A percentile compares a stretch with the other conserved stretches of the same genome.
phyloP scores from a whole-genome alignment of 1,139 yeast species.

The Taiozyma sp. region DNA sequence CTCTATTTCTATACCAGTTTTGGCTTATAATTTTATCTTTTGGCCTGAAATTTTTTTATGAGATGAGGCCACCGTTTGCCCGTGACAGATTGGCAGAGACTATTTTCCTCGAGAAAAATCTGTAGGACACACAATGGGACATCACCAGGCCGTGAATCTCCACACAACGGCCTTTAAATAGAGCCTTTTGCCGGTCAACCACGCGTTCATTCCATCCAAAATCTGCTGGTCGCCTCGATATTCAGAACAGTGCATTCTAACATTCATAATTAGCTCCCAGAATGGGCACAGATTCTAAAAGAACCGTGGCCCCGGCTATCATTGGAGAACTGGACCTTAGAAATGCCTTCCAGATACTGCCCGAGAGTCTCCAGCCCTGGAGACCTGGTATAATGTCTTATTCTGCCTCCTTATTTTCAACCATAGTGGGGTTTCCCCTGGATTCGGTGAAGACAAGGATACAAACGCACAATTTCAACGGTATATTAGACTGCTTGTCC shows the following conservation, averaged over 20 bases:
- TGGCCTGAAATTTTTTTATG: neutral
- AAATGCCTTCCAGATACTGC: conserved; percentile 41
- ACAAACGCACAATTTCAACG: conserved; percentile 68
- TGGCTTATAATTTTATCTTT: neutral
- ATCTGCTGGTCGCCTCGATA: neutral
- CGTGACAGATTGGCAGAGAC: neutral
- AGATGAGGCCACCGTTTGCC: neutral
- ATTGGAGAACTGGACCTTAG: conserved; percentile 30
- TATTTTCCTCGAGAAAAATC: neutral
- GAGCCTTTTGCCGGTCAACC: neutral
- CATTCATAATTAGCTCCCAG: neutral
- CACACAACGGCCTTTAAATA: neutral
- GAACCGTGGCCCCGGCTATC: conserved; percentile 28
- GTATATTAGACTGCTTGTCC: conserved; percentile 52
- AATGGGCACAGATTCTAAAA: neutral
- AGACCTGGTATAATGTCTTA: conserved; percentile 56
- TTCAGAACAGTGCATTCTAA: neutral
- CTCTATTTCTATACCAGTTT: neutral
- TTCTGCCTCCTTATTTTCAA: conserved; percentile 59
- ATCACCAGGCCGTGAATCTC: neutral
- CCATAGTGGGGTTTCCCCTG: conserved; percentile 74
- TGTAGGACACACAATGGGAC: neutral
- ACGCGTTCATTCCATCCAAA: neutral
- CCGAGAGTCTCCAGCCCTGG: conserved; percentile 47
- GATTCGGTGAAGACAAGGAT: conserved; percentile 82